Percentiles rank a stretch among this genome's conserved stretches.
Conservation (phyloP, 2,329 filamentous ascomycete genomes). For the Furcasterigmium furcatum region DNA sequence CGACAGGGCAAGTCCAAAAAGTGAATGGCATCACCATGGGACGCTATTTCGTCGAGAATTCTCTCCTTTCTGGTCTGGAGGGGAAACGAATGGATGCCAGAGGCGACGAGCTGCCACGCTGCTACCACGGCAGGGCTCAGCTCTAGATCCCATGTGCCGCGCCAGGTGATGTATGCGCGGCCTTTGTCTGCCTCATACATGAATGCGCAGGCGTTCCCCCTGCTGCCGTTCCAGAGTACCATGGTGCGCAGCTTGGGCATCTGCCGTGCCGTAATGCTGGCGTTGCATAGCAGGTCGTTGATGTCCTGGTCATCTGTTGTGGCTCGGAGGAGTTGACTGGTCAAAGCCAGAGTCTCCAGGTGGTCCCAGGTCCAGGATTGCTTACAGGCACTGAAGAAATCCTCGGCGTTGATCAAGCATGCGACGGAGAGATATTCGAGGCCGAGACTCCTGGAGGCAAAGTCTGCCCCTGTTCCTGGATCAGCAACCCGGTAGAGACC, state of each 20-base stretch:
- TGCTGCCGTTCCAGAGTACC: slow-evolving; percentile 28
- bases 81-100: too few relatives aligned
- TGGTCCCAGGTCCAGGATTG: slow-evolving; percentile 20
- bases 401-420: slow-evolving; percentile 21
- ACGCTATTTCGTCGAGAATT: too few relatives aligned
- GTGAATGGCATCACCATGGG: too few relatives aligned
- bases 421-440: slow-evolving; percentile 23
- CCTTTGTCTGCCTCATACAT: slow-evolving; percentile 16
- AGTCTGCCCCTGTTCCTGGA: slow-evolving; percentile 10
- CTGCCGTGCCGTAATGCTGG: slow-evolving; percentile 14
- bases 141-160: too few relatives aligned
- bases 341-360: slow-evolving; percentile 27
- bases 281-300: slow-evolving; percentile 18
- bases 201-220: slow-evolving; percentile 25
- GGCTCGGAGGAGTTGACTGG: slow-evolving; percentile 21
- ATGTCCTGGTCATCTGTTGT: slow-evolving; percentile 11
- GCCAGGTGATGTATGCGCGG: too few relatives aligned
- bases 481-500: not conserved
- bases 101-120: too few relatives aligned
- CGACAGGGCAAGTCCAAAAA: too few relatives aligned
- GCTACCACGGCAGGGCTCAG: too few relatives aligned
- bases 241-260: slow-evolving; percentile 27
- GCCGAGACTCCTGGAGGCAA: slow-evolving; percentile 20
- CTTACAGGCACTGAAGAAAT: slow-evolving; percentile 20
- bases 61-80: too few relatives aligned